Evolutionary conservation across 2,329 filamentous ascomycete genomes (phyloP).

Genomic region (Fusarium odoratissimum): DNA sequence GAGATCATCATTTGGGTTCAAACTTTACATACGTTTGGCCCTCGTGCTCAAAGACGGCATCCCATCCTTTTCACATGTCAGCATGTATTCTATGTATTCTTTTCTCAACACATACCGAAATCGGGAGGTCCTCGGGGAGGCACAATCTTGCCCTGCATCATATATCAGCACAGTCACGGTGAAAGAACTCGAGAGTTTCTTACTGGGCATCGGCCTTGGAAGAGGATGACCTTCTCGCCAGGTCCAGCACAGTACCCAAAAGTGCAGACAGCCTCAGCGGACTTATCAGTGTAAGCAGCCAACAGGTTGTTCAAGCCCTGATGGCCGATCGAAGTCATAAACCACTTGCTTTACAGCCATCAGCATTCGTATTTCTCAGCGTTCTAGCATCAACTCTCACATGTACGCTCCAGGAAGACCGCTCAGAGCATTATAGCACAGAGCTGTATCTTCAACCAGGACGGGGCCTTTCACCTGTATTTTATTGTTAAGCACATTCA

Average conservation of each 20-base stretch:
- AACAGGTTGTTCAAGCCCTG: conserved; percentile 90
- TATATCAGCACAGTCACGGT: background rate
- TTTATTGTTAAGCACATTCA: conserved; percentile 6
- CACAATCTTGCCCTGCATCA: conserved; percentile 77
- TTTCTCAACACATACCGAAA: conserved; percentile 72
- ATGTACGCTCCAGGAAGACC: conserved; percentile 97
- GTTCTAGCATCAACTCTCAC: conserved; percentile 61
- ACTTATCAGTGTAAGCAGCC: conserved; percentile 88
- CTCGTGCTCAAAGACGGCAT: conserved; percentile 94
- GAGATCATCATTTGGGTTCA: background rate
- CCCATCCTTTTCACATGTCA: conserved; percentile 76
- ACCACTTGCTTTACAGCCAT: conserved; percentile 82
- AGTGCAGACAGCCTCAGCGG: conserved; percentile 92
- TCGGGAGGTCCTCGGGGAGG: conserved; percentile 80
- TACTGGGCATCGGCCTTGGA: conserved; percentile 89
- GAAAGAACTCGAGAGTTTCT: conserved; percentile 40
- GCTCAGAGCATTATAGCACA: conserved; percentile 90
- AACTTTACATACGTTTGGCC: conserved; percentile 74
- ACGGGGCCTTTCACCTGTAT: conserved; percentile 83
- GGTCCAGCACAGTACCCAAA: conserved; percentile 93
- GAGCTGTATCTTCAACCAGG: conserved; percentile 93
- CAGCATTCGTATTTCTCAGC: background rate
- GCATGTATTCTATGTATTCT: background rate
- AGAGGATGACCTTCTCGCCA: conserved; percentile 84
- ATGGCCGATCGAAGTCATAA: conserved; percentile 85